These are phyloP conservation scores for Lanmaoa pseudosensibilis DNA, from an alignment of 768 basidiomycete species.

Conservation along the genomic window DNA sequence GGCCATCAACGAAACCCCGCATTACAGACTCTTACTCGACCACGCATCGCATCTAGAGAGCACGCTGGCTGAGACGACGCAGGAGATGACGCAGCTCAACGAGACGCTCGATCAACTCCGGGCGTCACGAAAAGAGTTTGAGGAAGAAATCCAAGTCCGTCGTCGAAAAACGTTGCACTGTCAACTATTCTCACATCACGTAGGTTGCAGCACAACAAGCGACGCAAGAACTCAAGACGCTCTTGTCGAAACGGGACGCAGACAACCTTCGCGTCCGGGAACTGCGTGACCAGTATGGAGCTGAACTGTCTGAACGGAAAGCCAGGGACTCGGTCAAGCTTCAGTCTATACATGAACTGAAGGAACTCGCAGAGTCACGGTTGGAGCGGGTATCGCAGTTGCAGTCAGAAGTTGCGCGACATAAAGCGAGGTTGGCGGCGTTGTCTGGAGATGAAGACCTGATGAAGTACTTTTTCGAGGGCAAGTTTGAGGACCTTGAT, in stretches of 20 bases:
- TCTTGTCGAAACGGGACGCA: constrained; percentile 61
- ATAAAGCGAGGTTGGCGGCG: constrained; percentile 78
- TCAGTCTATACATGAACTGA: constrained; percentile 62
- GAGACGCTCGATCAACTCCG: constrained; percentile 45
- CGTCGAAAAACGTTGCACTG: constrained; percentile 8
- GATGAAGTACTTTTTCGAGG: constrained; percentile 65
- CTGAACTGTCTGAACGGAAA: constrained; percentile 69
- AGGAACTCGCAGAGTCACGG: constrained; percentile 62
- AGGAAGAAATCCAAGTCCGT: constrained; percentile 47
- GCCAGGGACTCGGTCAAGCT: constrained; percentile 60
- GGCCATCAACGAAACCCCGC: constrained; percentile 44
- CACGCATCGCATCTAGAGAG: constrained; percentile 51
- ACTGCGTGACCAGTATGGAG: constrained; percentile 62
- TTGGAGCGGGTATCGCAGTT: constrained; percentile 72
- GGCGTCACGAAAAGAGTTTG: constrained; percentile 44
- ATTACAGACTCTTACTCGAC: constrained; percentile 58
- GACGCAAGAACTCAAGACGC: constrained; percentile 61
- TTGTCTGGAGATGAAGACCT: constrained; percentile 68
- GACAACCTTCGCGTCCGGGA: constrained; percentile 71
- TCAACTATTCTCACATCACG: constrained; percentile 14
- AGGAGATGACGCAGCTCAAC: constrained; percentile 40
- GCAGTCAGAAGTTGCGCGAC: constrained; percentile 68
- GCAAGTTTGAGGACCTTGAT: constrained; percentile 48
- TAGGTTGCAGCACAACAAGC: constrained; percentile 47
- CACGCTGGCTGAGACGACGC: constrained; percentile 39